Evolutionary conservation across 2,329 filamentous ascomycete genomes (phyloP).

Genomic region (Xylaria sp.): DNA sequence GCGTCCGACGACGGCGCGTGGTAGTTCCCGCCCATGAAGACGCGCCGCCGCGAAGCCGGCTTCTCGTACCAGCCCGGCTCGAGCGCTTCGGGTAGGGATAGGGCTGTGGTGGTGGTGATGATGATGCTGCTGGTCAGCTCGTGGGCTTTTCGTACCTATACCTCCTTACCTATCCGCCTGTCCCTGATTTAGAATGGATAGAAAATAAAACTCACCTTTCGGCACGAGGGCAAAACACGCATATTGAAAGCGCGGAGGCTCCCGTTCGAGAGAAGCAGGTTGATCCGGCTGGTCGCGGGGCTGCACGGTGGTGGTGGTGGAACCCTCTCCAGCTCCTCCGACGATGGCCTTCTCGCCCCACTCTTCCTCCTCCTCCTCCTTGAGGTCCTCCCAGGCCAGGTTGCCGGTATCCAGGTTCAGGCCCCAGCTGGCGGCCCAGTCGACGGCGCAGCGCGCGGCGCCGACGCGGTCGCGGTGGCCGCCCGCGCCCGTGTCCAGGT

Average conservation of each 20-base stretch:
- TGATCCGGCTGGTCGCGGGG: background rate
- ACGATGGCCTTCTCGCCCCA: background rate
- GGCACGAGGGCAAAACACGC: background rate
- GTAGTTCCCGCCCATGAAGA: background rate
- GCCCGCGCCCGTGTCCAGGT: background rate
- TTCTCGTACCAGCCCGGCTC: background rate
- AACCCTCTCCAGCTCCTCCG: background rate
- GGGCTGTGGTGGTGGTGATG: background rate
- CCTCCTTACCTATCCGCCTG: background rate
- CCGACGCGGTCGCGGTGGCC: background rate
- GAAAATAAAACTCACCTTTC: background rate
- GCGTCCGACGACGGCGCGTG: background rate
- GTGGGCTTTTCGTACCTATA: background rate
- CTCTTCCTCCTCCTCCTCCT: background rate
- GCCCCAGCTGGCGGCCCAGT: background rate
- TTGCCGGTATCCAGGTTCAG: background rate
- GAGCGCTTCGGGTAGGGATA: background rate
- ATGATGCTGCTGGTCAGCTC: background rate
- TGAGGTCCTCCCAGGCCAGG: background rate
- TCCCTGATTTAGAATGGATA: background rate
- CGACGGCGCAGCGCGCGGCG: background rate
- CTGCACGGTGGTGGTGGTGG: background rate
- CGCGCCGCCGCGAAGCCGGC: background rate
- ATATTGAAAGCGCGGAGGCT: background rate
- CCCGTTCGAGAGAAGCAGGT: background rate